These are phyloP conservation scores for Colletotrichum sp. DNA, from an alignment of 2,329 filamentous ascomycete genomes.

Conservation along the genomic window DNA sequence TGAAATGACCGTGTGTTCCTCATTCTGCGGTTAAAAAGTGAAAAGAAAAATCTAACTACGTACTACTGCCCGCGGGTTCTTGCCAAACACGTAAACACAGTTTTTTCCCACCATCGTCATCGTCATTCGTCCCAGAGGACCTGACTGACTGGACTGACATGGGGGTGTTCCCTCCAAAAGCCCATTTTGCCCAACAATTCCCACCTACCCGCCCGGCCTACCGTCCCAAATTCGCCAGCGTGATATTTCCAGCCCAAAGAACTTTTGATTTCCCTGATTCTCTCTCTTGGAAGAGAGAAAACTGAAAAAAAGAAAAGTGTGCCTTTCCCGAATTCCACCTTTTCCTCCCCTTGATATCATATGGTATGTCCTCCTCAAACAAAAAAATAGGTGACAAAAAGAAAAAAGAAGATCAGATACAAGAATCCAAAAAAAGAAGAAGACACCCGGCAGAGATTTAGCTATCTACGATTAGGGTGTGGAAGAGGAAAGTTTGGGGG, in stretches of 20 bases:
- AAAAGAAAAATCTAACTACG: conserved; percentile 6
- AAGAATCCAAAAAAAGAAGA: neutral
- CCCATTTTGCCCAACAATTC: neutral
- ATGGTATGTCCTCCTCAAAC: conserved; percentile 20
- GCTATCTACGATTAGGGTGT: conserved; percentile 19
- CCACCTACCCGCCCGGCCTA: neutral
- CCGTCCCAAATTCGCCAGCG: neutral
- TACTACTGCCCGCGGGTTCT: neutral
- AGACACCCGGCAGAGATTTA: conserved; percentile 6
- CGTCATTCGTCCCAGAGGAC: neutral
- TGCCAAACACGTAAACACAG: neutral
- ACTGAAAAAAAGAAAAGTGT: neutral
- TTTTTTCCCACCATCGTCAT: neutral
- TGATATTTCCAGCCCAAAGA: neutral
- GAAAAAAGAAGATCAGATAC: neutral
- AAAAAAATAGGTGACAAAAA: neutral
- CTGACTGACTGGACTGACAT: neutral
- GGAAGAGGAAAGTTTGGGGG: neutral
- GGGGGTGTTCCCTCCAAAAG: neutral
- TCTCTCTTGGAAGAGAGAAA: neutral
- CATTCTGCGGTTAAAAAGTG: neutral
- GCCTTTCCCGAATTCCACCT: neutral
- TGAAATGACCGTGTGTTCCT: conserved; percentile 13
- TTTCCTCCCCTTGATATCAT: conserved; percentile 22
- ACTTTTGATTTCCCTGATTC: neutral